These are phyloP conservation scores for Pilatotrama ljubarskyi DNA, from an alignment of 768 basidiomycete genomes.

Conservation along the genomic window DNA sequence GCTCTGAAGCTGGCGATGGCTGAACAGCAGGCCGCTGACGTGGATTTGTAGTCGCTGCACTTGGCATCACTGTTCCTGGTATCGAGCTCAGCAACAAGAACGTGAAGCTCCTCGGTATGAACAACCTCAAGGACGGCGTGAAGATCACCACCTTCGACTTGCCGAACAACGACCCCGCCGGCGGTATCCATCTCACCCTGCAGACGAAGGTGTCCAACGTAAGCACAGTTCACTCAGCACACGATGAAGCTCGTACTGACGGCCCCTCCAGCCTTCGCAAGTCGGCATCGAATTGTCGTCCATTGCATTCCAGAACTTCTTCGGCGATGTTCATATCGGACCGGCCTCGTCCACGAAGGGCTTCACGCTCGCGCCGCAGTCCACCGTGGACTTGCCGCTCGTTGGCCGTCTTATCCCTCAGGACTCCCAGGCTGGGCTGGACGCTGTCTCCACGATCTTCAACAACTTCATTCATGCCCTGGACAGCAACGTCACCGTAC, in stretches of 20 bases:
- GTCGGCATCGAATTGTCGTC: slow-evolving; percentile 66
- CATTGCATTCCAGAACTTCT: slow-evolving; percentile 62
- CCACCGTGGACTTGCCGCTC: slow-evolving; percentile 53
- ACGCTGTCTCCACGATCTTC: slow-evolving; percentile 62
- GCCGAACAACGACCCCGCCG: slow-evolving; percentile 67
- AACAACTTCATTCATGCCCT: slow-evolving; percentile 71
- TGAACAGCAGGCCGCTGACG: neutral
- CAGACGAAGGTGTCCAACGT: slow-evolving; percentile 62
- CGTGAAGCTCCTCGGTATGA: slow-evolving; percentile 69
- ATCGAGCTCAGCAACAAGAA: slow-evolving; percentile 56
- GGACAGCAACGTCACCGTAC: slow-evolving; percentile 58
- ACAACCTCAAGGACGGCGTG: slow-evolving; percentile 64
- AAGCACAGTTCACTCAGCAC: slow-evolving; percentile 24
- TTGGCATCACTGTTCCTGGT: slow-evolving; percentile 57
- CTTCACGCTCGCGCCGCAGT: slow-evolving; percentile 55
- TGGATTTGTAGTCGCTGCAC: slow-evolving; percentile 37
- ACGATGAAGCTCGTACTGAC: slow-evolving; percentile 2
- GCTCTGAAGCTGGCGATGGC: neutral
- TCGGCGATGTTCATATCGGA: slow-evolving; percentile 55
- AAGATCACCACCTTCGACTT: slow-evolving; percentile 67
- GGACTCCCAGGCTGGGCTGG: slow-evolving; percentile 48
- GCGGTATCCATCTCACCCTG: slow-evolving; percentile 68
- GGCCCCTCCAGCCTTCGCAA: slow-evolving; percentile 58
- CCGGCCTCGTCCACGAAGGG: slow-evolving; percentile 50
- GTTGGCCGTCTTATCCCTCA: slow-evolving; percentile 69